Evolutionary conservation across 2,329 filamentous ascomycete species (phyloP).

Genomic region (Byssoonygena ceratinophila): DNA sequence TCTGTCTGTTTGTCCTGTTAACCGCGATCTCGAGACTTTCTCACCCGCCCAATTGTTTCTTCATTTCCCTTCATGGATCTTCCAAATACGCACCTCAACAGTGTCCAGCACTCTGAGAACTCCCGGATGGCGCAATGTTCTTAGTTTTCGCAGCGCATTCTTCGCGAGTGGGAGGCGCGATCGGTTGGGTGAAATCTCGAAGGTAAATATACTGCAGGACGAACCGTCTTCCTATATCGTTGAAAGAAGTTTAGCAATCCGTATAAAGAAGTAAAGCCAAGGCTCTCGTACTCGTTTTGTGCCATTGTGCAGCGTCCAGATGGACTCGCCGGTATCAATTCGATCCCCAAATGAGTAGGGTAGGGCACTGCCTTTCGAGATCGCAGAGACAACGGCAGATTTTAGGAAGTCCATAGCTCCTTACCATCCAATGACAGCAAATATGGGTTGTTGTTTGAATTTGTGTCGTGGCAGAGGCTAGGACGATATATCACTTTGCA

Average conservation of each 20-base stretch:
- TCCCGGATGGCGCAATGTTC: conserved; percentile 85
- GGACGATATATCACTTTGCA: neutral
- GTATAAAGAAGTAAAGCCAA: neutral
- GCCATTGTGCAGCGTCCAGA: conserved; percentile 94
- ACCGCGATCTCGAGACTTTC: neutral
- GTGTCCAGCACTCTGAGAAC: conserved; percentile 91
- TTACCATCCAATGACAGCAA: neutral
- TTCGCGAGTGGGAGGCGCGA: conserved; percentile 74
- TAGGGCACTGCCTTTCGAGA: conserved; percentile 86
- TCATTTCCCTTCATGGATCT: conserved; percentile 6
- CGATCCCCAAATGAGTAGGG: conserved; percentile 87
- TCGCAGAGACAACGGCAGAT: conserved; percentile 91
- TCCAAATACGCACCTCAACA: conserved; percentile 57
- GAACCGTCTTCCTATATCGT: conserved; percentile 71
- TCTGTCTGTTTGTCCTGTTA: conserved; percentile 56
- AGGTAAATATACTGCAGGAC: conserved; percentile 92
- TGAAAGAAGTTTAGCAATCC: conserved; percentile 16
- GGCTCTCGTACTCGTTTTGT: conserved; percentile 60
- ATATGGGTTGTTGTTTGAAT: neutral
- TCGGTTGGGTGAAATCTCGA: conserved; percentile 74
- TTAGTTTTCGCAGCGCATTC: conserved; percentile 87
- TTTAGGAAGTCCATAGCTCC: conserved; percentile 89
- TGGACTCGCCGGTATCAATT: conserved; percentile 83
- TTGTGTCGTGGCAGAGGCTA: neutral
- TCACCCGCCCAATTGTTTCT: neutral